Conservation (phyloP, 768 basidiomycete species). For the Hemileccinum impolitum region DNA sequence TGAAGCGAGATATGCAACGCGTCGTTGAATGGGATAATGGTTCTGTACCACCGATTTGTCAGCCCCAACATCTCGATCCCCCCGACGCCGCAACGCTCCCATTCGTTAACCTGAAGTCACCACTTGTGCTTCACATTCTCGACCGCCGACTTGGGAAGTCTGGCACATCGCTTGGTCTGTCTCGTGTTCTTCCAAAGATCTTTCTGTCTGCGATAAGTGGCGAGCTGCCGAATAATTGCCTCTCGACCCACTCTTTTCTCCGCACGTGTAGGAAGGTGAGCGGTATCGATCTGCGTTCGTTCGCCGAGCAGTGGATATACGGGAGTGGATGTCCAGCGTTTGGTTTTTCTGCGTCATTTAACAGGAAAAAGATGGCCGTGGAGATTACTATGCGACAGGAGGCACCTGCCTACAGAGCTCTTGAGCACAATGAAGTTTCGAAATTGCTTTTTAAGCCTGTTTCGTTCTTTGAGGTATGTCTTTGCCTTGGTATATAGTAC, state of each 20-base stretch:
- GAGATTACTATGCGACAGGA: slow-evolving; percentile 94
- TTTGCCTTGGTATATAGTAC: background rate
- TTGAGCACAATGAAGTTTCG: slow-evolving; percentile 65
- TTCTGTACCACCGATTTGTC: slow-evolving; percentile 88
- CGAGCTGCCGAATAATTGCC: slow-evolving; percentile 77
- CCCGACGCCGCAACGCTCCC: slow-evolving; percentile 76
- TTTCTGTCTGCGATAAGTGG: slow-evolving; percentile 93
- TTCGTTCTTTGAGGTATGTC: slow-evolving; percentile 77
- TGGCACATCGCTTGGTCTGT: slow-evolving; percentile 90
- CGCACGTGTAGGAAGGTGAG: slow-evolving; percentile 91
- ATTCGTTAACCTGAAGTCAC: slow-evolving; percentile 93
- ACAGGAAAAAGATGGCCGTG: slow-evolving; percentile 97
- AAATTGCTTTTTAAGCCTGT: slow-evolving; percentile 78
- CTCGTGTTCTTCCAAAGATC: slow-evolving; percentile 91
- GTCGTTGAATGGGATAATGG: slow-evolving; percentile 87
- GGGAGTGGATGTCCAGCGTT: slow-evolving; percentile 95
- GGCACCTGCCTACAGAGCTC: slow-evolving; percentile 66
- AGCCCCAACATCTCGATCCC: slow-evolving; percentile 80
- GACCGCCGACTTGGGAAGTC: slow-evolving; percentile 93
- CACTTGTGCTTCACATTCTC: slow-evolving; percentile 93
- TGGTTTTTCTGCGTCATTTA: slow-evolving; percentile 86
- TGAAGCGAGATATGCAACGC: slow-evolving; percentile 96
- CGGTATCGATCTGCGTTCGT: slow-evolving; percentile 83
- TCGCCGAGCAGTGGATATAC: slow-evolving; percentile 99
- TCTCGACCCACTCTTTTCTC: slow-evolving; percentile 89